Percentiles rank a stretch among this genome's conserved stretches.
Conservation (phyloP, 139 green algal species). For the Chlorella sorokiniana region DNA sequence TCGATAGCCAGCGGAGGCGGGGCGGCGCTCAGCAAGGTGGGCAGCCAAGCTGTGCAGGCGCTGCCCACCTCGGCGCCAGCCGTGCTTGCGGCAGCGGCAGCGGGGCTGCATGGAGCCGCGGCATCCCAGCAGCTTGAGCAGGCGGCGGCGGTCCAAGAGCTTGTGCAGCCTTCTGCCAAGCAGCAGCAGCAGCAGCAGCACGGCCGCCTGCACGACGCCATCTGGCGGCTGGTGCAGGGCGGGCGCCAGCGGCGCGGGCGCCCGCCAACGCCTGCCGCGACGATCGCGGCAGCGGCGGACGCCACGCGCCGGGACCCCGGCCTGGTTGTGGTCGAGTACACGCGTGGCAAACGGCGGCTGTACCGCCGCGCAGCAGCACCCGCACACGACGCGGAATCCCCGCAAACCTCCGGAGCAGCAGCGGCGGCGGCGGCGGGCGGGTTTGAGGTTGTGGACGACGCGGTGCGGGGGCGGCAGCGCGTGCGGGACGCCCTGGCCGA, state of each 20-base stretch:
- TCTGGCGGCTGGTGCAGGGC: background rate
- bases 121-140: background rate
- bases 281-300: background rate
- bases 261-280: background rate
- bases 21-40: background rate
- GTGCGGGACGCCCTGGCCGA: constrained; percentile 13
- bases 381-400: background rate
- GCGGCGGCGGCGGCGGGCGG: constrained; percentile 7
- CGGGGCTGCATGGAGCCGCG: background rate
- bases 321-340: constrained; percentile 51
- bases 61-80: background rate
- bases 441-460: constrained; percentile 63
- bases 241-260: background rate
- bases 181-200: background rate
- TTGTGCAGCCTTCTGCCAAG: background rate
- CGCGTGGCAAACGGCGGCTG: constrained; percentile 42
- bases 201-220: background rate
- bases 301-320: background rate
- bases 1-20: background rate
- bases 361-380: constrained; percentile 33
- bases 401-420: no score
- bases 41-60: background rate
- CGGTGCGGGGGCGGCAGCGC: constrained; percentile 41
- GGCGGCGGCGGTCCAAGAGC: background rate
- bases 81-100: background rate